phyloP scores from a whole-genome alignment of 202 grass and related monocot genomes.

The Musa balbisiana region DNA sequence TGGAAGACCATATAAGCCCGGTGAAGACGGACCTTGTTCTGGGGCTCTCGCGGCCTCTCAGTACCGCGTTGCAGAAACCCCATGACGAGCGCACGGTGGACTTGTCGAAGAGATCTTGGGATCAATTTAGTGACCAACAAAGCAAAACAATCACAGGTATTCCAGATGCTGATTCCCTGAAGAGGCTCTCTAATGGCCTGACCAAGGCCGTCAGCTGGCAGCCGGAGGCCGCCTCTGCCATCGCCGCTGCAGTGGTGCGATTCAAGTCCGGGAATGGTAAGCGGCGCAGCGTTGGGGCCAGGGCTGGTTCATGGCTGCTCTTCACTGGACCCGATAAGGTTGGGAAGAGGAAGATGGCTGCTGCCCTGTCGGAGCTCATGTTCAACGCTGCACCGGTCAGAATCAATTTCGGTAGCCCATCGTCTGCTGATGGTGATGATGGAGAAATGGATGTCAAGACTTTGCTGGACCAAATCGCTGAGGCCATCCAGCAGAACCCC shows the following conservation, averaged over 20 bases:
- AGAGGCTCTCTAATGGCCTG: slow-evolving; percentile 70
- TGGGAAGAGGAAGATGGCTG: slow-evolving; percentile 82
- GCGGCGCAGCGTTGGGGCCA: slow-evolving; percentile 19
- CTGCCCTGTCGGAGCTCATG: slow-evolving; percentile 63
- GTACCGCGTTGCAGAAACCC: slow-evolving; percentile 34
- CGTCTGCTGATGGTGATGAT: slow-evolving; percentile 19
- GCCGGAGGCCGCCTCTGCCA: slow-evolving; percentile 67
- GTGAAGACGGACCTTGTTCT: slow-evolving; percentile 90
- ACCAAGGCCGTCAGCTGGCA: slow-evolving; percentile 85
- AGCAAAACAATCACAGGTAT: slow-evolving; percentile 62
- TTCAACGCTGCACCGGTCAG: slow-evolving; percentile 37
- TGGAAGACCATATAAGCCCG: slow-evolving; percentile 23
- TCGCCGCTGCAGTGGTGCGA: slow-evolving; percentile 72
- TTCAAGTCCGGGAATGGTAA: slow-evolving; percentile 61
- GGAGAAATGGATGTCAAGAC: slow-evolving; percentile 45
- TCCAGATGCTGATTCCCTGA: slow-evolving; percentile 68
- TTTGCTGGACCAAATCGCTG: slow-evolving; percentile 54
- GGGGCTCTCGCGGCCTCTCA: slow-evolving; percentile 32
- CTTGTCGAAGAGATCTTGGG: not conserved
- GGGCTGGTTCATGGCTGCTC: slow-evolving; percentile 71
- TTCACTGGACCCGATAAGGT: slow-evolving; percentile 88
- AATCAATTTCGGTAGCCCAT: slow-evolving; percentile 44
- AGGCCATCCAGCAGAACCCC: slow-evolving; percentile 66
- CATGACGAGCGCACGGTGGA: slow-evolving; percentile 27
- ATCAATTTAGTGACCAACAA: slow-evolving; percentile 47